Base-by-base conservation (phyloP, 2,329 filamentous ascomycete species). In the Plectosphaerella sp. region DNA sequence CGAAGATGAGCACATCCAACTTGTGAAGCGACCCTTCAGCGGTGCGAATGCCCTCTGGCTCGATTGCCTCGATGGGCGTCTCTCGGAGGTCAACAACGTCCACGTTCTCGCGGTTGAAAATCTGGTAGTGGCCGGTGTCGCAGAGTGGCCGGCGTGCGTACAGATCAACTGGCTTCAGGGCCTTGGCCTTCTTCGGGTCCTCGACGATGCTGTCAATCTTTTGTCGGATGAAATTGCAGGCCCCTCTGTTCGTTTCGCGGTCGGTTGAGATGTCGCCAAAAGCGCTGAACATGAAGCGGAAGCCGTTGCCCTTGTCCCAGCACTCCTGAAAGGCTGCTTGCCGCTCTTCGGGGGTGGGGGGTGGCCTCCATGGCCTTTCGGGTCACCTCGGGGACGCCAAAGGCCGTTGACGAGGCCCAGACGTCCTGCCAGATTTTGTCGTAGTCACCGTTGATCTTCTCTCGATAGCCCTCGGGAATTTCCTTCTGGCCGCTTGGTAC, bases 61-160 rank as follows among this genome's bases (percentile, higher is more conserved):
- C 67, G 24, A 76, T 61, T 3, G 61, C 57, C 3, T 62, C 59
- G 50, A 80, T 74, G 0, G 70, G 67, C 5, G 68, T 71, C 12
- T 67, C 58, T 5, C 67, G 69, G 18, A 78, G 60, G 51, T 77
- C 71, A 15, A 80, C 66, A 3, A 81, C 57, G 3, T 72, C 58
- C 3, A 80, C 74, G 36, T 76, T 72, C 1, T 65, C 61, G 25
- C 70, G 66, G 56, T 79, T 74, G 56, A 75, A 75, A 55, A 37
- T 37, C 35, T 37, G 35, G 35, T 73, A 80, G 60, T 77, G 80
- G 11, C 64, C 63, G 18, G 41, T 15, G 41, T 43, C 41, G 41
- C 46, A 37, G 12, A 33, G 18, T 18, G 39, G 28, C 6, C 48
- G 42, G 18, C 55, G 53, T 11, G 57, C 55, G 39, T 58, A 59